These are phyloP conservation scores for Symbiodinium pilosum DNA, from an alignment of 73 alveolate species.

Conservation along the genomic window DNA sequence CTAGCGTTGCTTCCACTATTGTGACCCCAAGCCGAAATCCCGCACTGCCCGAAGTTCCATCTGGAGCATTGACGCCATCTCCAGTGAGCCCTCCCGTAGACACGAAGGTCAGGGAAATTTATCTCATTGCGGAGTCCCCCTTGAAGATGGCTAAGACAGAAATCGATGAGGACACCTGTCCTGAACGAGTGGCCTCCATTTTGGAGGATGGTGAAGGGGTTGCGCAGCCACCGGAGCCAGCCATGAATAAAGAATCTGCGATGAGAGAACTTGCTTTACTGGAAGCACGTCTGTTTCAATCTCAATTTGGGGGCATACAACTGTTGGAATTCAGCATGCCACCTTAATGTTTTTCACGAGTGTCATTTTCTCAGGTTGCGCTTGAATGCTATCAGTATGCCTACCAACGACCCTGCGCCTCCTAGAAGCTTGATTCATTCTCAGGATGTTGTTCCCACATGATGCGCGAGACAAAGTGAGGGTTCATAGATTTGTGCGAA, in stretches of 20 bases:
- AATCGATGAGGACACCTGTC: not conserved
- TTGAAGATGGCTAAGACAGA: not conserved
- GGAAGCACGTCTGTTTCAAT: not conserved
- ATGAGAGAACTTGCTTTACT: not conserved
- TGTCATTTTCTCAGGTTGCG: not conserved
- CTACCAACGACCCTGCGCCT: no score
- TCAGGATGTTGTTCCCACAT: no score
- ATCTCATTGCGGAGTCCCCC: not conserved
- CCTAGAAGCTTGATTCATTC: no score
- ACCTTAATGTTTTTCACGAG: no score
- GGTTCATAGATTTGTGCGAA: no score
- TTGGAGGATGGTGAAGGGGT: not conserved
- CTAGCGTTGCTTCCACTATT: not conserved
- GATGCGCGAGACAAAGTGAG: no score
- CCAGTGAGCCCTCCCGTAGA: not conserved
- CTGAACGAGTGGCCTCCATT: no score
- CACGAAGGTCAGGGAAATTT: not conserved
- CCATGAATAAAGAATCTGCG: not conserved
- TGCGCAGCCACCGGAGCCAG: no score
- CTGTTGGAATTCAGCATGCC: not conserved
- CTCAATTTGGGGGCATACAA: not conserved
- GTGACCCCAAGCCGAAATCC: not conserved
- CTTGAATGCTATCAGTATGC: no score
- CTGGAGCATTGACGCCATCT: not conserved
- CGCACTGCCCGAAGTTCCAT: not conserved